phyloP scores from a whole-genome alignment of 2,329 filamentous ascomycete genomes.

The Arthrobotrys iridis region DNA sequence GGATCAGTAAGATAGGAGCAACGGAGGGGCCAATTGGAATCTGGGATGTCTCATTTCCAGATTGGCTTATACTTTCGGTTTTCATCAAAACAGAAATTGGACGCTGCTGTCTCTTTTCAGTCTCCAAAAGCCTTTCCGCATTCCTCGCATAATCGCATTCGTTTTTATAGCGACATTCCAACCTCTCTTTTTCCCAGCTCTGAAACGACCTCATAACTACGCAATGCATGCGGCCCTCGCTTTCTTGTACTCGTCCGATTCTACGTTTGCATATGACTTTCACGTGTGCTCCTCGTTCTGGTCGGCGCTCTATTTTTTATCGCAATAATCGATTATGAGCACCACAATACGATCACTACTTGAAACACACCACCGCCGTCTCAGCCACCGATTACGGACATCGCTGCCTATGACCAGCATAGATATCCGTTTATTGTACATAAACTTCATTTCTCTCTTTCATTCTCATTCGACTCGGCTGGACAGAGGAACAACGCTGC shows the following conservation, averaged over 20 bases:
- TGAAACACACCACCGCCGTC: neutral
- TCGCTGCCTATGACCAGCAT: constrained; percentile 1
- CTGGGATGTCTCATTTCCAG: neutral
- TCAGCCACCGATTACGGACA: neutral
- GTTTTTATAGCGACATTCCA: constrained; percentile 26
- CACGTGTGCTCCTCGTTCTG: neutral
- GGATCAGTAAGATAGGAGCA: constrained; percentile 65
- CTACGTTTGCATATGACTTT: constrained; percentile 8
- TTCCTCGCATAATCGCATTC: constrained; percentile 44
- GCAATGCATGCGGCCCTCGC: constrained; percentile 10
- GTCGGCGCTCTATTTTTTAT: neutral
- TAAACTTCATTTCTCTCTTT: constrained; percentile 24
- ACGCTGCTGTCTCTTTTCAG: neutral
- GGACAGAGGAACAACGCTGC: constrained; percentile 34
- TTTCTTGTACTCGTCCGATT: neutral
- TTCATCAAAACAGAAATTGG: neutral
- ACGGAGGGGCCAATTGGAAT: neutral
- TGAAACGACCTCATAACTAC: constrained; percentile 2
- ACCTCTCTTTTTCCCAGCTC: neutral
- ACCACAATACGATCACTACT: neutral
- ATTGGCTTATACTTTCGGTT: neutral
- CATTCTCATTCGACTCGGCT: constrained; percentile 32
- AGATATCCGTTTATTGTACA: constrained; percentile 41
- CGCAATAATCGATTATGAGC: neutral
- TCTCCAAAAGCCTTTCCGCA: constrained; percentile 9